Conservation (phyloP, 371 early-diverging fungal species). For the Rhizopus delemar region DNA sequence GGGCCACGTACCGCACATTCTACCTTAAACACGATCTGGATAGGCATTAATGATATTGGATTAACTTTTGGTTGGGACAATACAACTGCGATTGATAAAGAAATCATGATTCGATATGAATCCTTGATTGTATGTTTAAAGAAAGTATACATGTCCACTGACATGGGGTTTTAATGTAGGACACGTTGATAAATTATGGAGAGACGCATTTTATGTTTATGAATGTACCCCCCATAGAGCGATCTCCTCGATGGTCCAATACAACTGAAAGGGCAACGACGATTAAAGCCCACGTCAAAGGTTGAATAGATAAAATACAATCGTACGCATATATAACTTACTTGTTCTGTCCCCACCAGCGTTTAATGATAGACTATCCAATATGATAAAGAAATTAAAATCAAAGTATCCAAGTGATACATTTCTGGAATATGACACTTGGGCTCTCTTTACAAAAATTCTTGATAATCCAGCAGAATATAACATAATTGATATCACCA, state of each 20-base stretch:
- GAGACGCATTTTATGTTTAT: constrained; percentile 35
- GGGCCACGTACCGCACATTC: constrained; percentile 13
- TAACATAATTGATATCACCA: constrained; percentile 18
- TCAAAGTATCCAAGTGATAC: background rate
- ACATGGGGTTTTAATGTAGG: constrained; percentile 4
- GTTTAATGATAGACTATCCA: constrained; percentile 28
- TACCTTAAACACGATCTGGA: constrained; percentile 37
- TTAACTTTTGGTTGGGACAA: constrained; percentile 29
- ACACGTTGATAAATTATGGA: constrained; percentile 22
- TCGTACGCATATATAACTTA: background rate
- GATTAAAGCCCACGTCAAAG: constrained; percentile 23
- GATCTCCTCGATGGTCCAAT: constrained; percentile 32
- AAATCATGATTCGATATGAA: constrained; percentile 26
- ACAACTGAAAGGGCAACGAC: constrained; percentile 2
- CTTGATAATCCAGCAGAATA: constrained; percentile 26
- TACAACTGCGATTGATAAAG: constrained; percentile 17
- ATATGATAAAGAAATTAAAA: constrained; percentile 18
- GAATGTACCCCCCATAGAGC: constrained; percentile 43
- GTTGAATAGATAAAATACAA: constrained; percentile 13
- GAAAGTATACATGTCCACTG: too few relatives aligned
- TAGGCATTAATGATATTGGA: constrained; percentile 48
- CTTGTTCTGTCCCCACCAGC: constrained; percentile 12
- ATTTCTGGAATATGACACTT: constrained; percentile 35
- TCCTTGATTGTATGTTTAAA: constrained; percentile 22
- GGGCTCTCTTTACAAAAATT: constrained; percentile 25